A percentile compares a stretch with the other conserved stretches of the same genome.
phyloP scores from a whole-genome alignment of 805 yeast genomes.

The Hanseniaspora vineae region DNA sequence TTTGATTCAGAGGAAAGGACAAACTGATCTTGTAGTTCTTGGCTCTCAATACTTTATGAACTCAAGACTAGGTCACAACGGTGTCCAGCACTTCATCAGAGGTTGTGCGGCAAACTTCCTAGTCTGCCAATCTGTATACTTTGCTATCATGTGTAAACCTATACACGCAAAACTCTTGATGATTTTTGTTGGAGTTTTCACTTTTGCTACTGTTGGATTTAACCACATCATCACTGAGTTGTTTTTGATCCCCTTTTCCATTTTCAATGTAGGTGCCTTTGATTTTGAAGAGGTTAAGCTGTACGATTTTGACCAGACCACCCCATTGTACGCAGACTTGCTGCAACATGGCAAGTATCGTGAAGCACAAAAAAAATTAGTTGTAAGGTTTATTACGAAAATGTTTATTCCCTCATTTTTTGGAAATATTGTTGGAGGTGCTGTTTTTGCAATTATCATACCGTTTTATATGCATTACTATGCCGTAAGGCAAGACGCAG shows the following conservation, averaged over 20 bases:
- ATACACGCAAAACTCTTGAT: neutral
- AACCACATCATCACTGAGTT: neutral
- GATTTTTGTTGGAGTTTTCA: neutral
- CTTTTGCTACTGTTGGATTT: neutral
- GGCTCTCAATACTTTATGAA: neutral
- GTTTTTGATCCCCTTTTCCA: neutral
- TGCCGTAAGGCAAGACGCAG: neutral
- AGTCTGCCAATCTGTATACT: neutral
- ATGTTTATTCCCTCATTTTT: neutral
- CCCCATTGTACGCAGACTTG: neutral
- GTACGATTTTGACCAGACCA: neutral
- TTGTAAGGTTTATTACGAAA: neutral
- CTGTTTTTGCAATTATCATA: neutral
- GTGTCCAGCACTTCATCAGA: neutral
- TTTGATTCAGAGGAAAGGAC: neutral
- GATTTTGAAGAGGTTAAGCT: neutral
- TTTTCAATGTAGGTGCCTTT: neutral
- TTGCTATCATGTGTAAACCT: neutral
- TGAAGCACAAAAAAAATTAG: neutral
- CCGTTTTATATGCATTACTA: neutral
- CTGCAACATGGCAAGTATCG: neutral
- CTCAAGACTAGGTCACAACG: neutral
- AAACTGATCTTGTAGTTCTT: neutral
- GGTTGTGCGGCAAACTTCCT: neutral
- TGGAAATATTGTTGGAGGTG: neutral